Base-by-base conservation (phyloP, 2,329 filamentous ascomycete genomes). In the Xylariaceae sp. region DNA sequence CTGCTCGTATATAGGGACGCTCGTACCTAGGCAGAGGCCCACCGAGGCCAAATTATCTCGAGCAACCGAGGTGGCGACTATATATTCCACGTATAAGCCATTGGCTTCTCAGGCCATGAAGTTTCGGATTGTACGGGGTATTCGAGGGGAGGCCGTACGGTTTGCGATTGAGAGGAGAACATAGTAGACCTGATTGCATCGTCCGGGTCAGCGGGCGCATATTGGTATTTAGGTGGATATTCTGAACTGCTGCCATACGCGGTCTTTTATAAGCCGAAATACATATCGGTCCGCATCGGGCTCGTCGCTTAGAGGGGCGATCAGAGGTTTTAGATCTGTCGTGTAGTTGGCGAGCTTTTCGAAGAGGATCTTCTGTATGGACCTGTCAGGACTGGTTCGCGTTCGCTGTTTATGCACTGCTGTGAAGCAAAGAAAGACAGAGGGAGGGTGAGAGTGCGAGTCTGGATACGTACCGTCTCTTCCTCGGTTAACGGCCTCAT, bases 271-370 rank as follows among this genome's bases (percentile, higher is more conserved):
- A 51, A 95, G 78, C 52, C 90, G 87, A 72, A 96, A 95, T 58
- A 95, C 89, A 72, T 89, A 87, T 67, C 89, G 85, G 71, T 94
- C 89, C 62, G 80, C 78, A 57, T 85, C 81, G 65, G 80, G 78
- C 40, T 80, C 82, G 72, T 85, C 79, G 66, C 86, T 81, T 57
- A 88, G 76, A 9, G 87, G 86, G 45, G 86, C 83, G 64, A 92
- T 90, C 62, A 96, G 82, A 72, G 90, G 85, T 72, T 91, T 92
- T 63, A 96, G 81, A 16, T 82, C 83, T 62, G 92, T 91, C 21
- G 89, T 94, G 77, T 97, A 99, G 72, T 91, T 89, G 54, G 94
- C 94, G 39, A 99, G 84, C 77, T 97, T 96, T 64, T 86, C 83
- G 73, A 96, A 95, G 65, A 96, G 84, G 1, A 87, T 88, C 70